Conservation (phyloP, 495 filamentous ascomycete species). For the Penicillium cataractarum region DNA sequence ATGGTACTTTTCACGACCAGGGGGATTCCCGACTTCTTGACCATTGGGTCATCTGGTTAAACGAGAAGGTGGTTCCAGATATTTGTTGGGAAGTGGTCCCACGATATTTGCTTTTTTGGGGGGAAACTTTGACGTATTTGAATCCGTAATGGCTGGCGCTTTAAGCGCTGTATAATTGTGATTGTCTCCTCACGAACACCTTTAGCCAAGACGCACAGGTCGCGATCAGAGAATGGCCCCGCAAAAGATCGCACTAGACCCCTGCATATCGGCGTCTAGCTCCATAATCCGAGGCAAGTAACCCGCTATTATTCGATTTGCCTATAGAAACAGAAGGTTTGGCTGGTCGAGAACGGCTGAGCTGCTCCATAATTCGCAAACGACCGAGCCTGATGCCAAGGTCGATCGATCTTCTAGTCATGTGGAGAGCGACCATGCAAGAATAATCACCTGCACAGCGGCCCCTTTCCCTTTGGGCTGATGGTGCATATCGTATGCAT, state of each 20-base stretch:
- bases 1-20: background rate
- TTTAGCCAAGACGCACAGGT: constrained; percentile 2
- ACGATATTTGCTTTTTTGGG: constrained; percentile 8
- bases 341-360: background rate
- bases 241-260: background rate
- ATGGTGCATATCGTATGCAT: background rate
- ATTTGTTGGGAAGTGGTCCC: constrained; percentile 1
- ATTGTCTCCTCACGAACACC: background rate
- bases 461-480: background rate
- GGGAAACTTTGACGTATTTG: background rate
- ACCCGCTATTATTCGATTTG: background rate
- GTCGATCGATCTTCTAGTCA: background rate
- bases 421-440: constrained; percentile 1
- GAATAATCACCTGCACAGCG: background rate
- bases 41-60: background rate
- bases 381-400: background rate
- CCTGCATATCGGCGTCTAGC: background rate
- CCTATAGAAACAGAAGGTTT: background rate
- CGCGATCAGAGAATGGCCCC: background rate
- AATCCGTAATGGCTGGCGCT: constrained; percentile 9
- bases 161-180: constrained; percentile 12
- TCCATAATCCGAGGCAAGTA: background rate
- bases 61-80: background rate
- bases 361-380: background rate
- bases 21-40: background rate